Evolutionary conservation across 1,284 basidiomycete species (phyloP).

Genomic region (Rhodotorula sp.): DNA sequence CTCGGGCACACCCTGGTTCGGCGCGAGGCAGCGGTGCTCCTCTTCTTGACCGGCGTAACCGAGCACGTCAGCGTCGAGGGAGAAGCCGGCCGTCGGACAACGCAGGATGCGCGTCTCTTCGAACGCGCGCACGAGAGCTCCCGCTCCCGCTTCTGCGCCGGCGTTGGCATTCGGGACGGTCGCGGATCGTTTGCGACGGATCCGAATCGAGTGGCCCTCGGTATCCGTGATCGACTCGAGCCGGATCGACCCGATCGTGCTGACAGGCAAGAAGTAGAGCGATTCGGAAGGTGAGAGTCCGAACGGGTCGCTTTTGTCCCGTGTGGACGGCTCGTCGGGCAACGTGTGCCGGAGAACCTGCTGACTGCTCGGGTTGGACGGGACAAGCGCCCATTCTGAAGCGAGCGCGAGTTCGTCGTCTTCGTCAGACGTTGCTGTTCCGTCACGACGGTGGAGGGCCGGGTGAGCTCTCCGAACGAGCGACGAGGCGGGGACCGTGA

Average conservation of each 20-base stretch:
- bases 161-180: background rate
- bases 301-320: conserved; percentile 45
- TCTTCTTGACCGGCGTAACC: conserved; percentile 7
- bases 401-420: conserved; percentile 41
- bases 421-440: conserved; percentile 48
- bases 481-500: conserved; percentile 40
- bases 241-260: conserved; percentile 67
- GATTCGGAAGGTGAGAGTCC: conserved; percentile 67
- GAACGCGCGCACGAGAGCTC: conserved; percentile 45
- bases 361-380: conserved; percentile 39
- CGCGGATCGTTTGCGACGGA: conserved; percentile 49
- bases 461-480: conserved; percentile 25
- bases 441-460: conserved; percentile 57
- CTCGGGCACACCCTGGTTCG: conserved; percentile 6
- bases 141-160: background rate
- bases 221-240: conserved; percentile 70
- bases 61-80: conserved; percentile 36
- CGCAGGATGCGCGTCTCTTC: conserved; percentile 72
- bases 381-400: conserved; percentile 50
- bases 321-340: conserved; percentile 28
- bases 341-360: conserved; percentile 21
- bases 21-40: conserved; percentile 26
- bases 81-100: conserved; percentile 72
- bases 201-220: conserved; percentile 62
- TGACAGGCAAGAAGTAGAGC: conserved; percentile 67